phyloP scores from a whole-genome alignment of 2,329 filamentous ascomycete species.

The Tricladium varicosporioides region DNA sequence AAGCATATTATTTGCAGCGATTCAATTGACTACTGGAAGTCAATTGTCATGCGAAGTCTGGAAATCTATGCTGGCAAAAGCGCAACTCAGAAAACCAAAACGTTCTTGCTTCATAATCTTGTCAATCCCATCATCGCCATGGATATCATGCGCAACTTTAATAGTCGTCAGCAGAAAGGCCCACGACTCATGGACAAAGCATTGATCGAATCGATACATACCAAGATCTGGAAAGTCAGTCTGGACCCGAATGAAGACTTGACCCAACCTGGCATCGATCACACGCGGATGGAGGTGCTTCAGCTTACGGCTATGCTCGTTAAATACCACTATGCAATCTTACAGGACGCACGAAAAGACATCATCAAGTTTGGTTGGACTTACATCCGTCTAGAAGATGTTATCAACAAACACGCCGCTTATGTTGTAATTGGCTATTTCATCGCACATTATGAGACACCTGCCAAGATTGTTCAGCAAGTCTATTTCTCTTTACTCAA shows the following conservation, averaged over 20 bases:
- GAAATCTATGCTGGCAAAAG: constrained; percentile 80
- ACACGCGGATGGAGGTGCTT: constrained; percentile 91
- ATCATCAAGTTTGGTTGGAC: constrained; percentile 99
- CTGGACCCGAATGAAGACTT: constrained; percentile 80
- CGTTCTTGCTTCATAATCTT: constrained; percentile 86
- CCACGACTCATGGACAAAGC: constrained; percentile 79
- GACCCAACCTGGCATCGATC: constrained; percentile 83
- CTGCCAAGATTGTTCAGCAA: constrained; percentile 90
- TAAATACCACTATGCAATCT: constrained; percentile 86
- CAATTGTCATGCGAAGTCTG: constrained; percentile 78
- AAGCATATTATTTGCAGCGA: constrained; percentile 77
- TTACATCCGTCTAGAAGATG: constrained; percentile 95
- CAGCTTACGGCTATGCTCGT: constrained; percentile 93
- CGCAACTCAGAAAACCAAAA: constrained; percentile 85
- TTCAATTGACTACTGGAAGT: constrained; percentile 82
- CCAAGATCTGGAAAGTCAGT: constrained; percentile 91
- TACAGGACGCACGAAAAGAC: constrained; percentile 92
- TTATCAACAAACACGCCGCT: constrained; percentile 98
- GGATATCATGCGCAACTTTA: constrained; percentile 86
- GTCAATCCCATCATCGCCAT: constrained; percentile 96
- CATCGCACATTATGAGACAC: constrained; percentile 94
- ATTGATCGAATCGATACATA: constrained; percentile 86
- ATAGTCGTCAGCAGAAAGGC: constrained; percentile 52
- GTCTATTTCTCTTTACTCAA: constrained; percentile 90
- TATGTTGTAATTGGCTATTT: constrained; percentile 98